phyloP scores from a whole-genome alignment of 2,329 filamentous ascomycete genomes.

The Cladosporium sp. region DNA sequence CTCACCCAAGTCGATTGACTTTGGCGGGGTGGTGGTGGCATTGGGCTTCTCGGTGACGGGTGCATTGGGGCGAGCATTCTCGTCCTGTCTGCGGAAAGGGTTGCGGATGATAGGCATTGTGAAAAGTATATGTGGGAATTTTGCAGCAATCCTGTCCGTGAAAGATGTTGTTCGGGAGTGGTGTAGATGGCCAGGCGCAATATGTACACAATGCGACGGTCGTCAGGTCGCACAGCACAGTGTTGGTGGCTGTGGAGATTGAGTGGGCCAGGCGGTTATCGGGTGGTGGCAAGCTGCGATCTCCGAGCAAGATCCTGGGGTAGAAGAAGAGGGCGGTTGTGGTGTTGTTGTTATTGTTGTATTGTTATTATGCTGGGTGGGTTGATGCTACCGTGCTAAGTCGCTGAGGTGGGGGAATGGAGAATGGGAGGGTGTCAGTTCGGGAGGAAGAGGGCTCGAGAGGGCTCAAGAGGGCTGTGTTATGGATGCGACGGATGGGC shows the following conservation, averaged over 20 bases:
- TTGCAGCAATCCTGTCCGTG: not conserved
- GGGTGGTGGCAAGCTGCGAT: slow-evolving; percentile 16
- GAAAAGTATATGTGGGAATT: not conserved
- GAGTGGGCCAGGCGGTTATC: slow-evolving; percentile 5
- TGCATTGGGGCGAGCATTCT: slow-evolving; percentile 33
- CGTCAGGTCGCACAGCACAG: slow-evolving; percentile 11
- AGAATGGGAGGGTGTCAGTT: not conserved
- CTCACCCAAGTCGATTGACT: slow-evolving; percentile 39
- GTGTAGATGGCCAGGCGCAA: not conserved
- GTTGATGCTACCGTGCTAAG: not conserved
- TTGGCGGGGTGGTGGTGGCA: slow-evolving; percentile 34
- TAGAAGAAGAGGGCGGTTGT: not conserved
- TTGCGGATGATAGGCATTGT: slow-evolving; percentile 42
- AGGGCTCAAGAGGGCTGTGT: too few relatives aligned
- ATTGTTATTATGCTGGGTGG: not conserved
- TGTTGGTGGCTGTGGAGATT: slow-evolving; percentile 13
- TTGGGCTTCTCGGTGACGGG: slow-evolving; percentile 9
- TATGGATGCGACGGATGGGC: not conserved
- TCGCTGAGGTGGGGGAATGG: slow-evolving; percentile 5
- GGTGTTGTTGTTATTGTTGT: too few relatives aligned
- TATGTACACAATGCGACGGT: slow-evolving; percentile 15
- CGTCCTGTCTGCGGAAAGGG: slow-evolving; percentile 41
- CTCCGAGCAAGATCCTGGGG: slow-evolving; percentile 14
- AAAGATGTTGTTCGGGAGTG: slow-evolving; percentile 2
- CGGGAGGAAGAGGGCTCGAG: not conserved